phyloP scores from a whole-genome alignment of 2,329 filamentous ascomycete species.

The Fusarium chuoi region DNA sequence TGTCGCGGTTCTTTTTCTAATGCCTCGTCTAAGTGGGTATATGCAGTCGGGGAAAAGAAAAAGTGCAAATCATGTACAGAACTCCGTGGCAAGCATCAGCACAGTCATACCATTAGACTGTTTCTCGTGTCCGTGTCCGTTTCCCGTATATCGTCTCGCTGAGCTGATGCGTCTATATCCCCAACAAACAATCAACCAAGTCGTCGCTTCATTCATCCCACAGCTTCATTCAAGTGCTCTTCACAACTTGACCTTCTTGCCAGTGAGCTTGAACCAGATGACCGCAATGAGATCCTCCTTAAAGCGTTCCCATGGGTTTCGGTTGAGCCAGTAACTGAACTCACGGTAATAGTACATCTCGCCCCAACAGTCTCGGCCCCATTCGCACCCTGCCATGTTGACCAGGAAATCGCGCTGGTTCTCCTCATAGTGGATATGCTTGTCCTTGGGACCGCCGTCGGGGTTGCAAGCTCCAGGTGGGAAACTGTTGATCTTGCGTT shows the following conservation, averaged over 20 bases:
- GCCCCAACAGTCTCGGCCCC: slow-evolving; percentile 95
- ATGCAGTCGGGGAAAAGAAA: slow-evolving; percentile 29
- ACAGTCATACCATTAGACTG: slow-evolving; percentile 1
- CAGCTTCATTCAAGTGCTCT: slow-evolving; percentile 1
- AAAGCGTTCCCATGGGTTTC: slow-evolving; percentile 81
- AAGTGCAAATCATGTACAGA: slow-evolving; percentile 31
- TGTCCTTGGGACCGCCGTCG: slow-evolving; percentile 71
- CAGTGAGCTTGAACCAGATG: slow-evolving; percentile 72
- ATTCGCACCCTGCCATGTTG: slow-evolving; percentile 98
- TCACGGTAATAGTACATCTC: slow-evolving; percentile 98
- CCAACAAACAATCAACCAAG: not conserved
- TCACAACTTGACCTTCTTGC: slow-evolving; percentile 68
- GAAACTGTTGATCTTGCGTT: slow-evolving; percentile 95
- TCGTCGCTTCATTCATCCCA: not conserved
- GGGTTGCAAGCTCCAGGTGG: slow-evolving; percentile 89
- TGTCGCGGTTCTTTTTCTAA: slow-evolving; percentile 26
- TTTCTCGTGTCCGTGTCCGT: slow-evolving; percentile 18
- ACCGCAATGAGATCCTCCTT: slow-evolving; percentile 73
- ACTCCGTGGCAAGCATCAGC: slow-evolving; percentile 25
- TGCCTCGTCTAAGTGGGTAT: slow-evolving; percentile 40
- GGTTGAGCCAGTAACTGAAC: slow-evolving; percentile 89
- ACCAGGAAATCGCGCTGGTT: slow-evolving; percentile 91
- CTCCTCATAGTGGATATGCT: slow-evolving; percentile 85
- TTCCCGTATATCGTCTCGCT: slow-evolving; percentile 25
- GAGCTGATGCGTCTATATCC: slow-evolving; percentile 14